A percentile compares a stretch with the other conserved stretches of the same genome.
These are phyloP conservation scores for Penicillium sp. DNA, from an alignment of 2,329 filamentous ascomycete genomes.

Conservation along the genomic window DNA sequence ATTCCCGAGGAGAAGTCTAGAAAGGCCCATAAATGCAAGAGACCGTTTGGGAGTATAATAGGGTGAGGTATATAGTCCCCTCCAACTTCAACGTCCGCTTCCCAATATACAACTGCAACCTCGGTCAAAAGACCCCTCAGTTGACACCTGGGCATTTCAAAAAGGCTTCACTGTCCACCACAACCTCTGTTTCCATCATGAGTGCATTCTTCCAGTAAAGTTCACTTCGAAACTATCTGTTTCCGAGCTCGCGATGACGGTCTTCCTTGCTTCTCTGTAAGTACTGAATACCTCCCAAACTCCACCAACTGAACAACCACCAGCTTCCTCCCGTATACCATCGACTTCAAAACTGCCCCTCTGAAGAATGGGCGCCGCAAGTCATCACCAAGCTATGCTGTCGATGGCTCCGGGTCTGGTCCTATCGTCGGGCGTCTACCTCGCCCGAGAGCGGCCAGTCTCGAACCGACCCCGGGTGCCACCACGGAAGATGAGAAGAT, in stretches of 20 bases:
- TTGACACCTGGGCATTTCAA: background rate
- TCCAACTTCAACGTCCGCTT: constrained; percentile 1
- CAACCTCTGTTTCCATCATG: background rate
- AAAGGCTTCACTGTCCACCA: background rate
- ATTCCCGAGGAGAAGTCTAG: background rate
- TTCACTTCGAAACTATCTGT: background rate
- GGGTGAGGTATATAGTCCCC: constrained; percentile 5
- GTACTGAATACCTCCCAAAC: constrained; percentile 5
- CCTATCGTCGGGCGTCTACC: constrained; percentile 23
- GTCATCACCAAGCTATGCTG: constrained; percentile 22
- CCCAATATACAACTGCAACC: constrained; percentile 1
- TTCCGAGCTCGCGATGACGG: constrained; percentile 25
- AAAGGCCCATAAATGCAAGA: background rate
- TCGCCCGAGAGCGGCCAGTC: constrained; percentile 19
- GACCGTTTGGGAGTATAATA: constrained; percentile 4
- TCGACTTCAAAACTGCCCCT: constrained; percentile 30
- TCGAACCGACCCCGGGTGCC: constrained; percentile 35
- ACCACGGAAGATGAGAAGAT: constrained; percentile 38
- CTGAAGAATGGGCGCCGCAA: constrained; percentile 19
- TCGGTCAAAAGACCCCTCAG: constrained; percentile 3
- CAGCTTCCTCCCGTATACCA: constrained; percentile 37
- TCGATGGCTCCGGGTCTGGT: constrained; percentile 18
- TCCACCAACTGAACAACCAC: background rate
- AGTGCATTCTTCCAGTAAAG: background rate
- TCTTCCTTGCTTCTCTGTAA: constrained; percentile 35